These are phyloP conservation scores for Thelonectria rubi DNA, from an alignment of 2,329 filamentous ascomycete genomes.

Conservation along the genomic window DNA sequence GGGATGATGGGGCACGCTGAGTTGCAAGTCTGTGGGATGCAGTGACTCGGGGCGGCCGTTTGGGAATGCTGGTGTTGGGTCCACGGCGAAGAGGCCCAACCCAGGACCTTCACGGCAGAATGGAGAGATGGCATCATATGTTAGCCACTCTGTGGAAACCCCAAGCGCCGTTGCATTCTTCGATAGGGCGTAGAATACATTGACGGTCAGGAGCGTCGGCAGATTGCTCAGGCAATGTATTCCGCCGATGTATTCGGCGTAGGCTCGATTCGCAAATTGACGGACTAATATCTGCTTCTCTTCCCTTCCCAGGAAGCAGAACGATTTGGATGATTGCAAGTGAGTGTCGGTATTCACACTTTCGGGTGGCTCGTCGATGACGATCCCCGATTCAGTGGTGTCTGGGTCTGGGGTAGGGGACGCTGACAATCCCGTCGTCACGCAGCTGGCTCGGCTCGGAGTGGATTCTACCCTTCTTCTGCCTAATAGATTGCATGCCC, in stretches of 20 bases:
- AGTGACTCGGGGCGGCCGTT: constrained; percentile 2
- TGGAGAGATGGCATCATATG: constrained; percentile 10
- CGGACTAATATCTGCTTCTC: neutral
- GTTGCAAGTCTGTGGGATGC: constrained; percentile 7
- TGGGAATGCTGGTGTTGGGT: neutral
- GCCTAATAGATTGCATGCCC: neutral
- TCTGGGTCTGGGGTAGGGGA: no score
- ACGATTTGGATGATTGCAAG: neutral
- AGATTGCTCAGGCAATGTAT: constrained; percentile 1
- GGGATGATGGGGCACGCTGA: constrained; percentile 16
- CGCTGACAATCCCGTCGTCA: no score
- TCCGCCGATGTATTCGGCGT: constrained; percentile 14
- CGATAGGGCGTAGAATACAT: constrained; percentile 10
- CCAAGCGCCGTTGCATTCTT: constrained; percentile 6
- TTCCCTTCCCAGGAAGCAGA: neutral
- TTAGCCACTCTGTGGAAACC: constrained; percentile 16
- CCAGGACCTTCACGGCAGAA: constrained; percentile 16
- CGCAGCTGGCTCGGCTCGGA: neutral
- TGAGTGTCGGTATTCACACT: no score
- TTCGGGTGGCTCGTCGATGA: no score
- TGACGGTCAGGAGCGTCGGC: constrained; percentile 14
- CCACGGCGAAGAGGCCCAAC: neutral
- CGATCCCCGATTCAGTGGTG: no score
- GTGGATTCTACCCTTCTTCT: constrained; percentile 1
- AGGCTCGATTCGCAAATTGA: constrained; percentile 15